Evolutionary conservation across 306 rosid species (phyloP).

Genomic region (Pueraria montana): DNA sequence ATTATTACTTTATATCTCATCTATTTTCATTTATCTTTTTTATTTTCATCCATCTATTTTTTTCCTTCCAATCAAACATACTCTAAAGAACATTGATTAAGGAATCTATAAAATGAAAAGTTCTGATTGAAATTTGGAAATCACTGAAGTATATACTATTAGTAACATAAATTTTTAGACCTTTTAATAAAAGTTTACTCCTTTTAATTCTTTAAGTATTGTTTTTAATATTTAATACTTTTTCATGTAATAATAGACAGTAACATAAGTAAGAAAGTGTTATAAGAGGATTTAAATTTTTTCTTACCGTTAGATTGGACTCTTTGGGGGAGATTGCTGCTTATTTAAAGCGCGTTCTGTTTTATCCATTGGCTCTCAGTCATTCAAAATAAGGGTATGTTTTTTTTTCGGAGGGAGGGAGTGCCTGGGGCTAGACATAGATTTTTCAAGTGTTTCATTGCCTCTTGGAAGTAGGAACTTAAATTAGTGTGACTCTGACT

Average conservation of each 20-base stretch:
- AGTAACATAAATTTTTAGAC: background rate
- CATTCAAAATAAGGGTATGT: slow-evolving; percentile 8
- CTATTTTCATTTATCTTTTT: too few relatives aligned
- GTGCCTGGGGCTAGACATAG: background rate
- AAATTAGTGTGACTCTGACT: slow-evolving; percentile 9
- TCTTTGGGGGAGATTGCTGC: background rate
- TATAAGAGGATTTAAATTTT: background rate
- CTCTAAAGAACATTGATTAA: too few relatives aligned
- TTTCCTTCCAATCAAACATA: too few relatives aligned
- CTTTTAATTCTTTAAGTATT: background rate
- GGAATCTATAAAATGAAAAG: too few relatives aligned
- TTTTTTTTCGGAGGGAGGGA: background rate
- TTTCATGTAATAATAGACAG: background rate
- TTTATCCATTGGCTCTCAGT: slow-evolving; percentile 18
- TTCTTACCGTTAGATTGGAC: background rate
- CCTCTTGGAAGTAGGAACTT: too few relatives aligned
- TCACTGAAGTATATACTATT: background rate
- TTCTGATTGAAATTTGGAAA: background rate
- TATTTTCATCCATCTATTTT: too few relatives aligned
- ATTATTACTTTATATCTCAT: too few relatives aligned
- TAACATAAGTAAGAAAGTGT: background rate
- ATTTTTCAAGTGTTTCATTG: slow-evolving; percentile 8
- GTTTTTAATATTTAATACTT: background rate
- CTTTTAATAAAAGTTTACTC: background rate
- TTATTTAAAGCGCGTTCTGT: background rate